phyloP scores from a whole-genome alignment of 2,329 filamentous ascomycete genomes.

The Daldinia sp. region DNA sequence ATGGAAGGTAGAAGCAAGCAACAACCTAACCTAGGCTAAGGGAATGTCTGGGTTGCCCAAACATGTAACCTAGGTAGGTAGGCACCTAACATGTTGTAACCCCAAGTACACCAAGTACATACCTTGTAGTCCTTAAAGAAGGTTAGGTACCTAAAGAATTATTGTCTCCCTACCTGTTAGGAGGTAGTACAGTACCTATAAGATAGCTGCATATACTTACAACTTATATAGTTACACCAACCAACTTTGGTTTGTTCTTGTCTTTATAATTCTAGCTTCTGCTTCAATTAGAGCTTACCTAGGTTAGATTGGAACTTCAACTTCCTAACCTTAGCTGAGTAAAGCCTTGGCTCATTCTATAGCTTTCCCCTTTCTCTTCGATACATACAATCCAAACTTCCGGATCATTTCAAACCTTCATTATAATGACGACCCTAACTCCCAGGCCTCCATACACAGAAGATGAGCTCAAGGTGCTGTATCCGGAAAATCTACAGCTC shows the following conservation, averaged over 20 bases:
- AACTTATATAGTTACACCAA: too few relatives aligned
- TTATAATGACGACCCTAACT: slow-evolving; percentile 77
- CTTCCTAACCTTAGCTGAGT: background rate
- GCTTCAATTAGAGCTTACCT: background rate
- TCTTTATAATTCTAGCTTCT: background rate
- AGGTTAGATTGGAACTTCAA: background rate
- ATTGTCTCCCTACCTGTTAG: too few relatives aligned
- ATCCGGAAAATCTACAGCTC: slow-evolving; percentile 80
- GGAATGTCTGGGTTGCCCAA: too few relatives aligned
- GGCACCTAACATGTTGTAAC: too few relatives aligned
- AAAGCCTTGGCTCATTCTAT: background rate
- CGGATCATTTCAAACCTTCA: background rate
- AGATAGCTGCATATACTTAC: too few relatives aligned
- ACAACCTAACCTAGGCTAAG: too few relatives aligned
- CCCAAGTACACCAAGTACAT: too few relatives aligned
- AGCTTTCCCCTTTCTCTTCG: background rate
- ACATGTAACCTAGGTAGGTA: too few relatives aligned
- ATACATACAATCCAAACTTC: background rate
- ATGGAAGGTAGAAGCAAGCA: slow-evolving; percentile 3
- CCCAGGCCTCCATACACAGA: slow-evolving; percentile 80
- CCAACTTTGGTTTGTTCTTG: background rate
- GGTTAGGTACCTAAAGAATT: too few relatives aligned
- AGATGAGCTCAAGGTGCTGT: slow-evolving; percentile 81
- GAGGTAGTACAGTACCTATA: too few relatives aligned
- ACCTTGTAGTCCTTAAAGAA: too few relatives aligned